Evolutionary conservation across 1,284 basidiomycete genomes (phyloP), one percentile per base, ranked within the genome.

Genomic region (Ganoderma multipileum): DNA sequence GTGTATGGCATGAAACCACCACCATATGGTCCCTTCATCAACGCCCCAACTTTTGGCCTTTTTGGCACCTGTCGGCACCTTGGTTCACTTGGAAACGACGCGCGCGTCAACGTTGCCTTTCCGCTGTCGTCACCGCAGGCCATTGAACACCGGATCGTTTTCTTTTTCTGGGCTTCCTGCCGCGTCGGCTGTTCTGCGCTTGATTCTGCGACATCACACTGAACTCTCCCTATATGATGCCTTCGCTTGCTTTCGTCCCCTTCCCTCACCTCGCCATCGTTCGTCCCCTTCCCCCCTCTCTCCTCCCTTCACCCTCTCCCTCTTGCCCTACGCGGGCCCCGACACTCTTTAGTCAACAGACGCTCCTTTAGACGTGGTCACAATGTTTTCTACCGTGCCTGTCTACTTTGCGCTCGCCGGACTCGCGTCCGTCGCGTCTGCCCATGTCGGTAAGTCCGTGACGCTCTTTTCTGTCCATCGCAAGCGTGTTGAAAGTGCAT

Each of bases 351-450:
- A 65, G 30, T 58, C 63, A 36, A 68, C 63, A 71, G 64, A 68
- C 71, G 47, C 67, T 72, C 71, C 28, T 68, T 68, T 57, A 18
- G n/a, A 66, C 68, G 63, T 66, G 63, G 61, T 39, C 60, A 36
- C 33, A 68, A 77, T 79, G 78, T 14, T 76, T 52, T 68, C 75
- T 55, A 33, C 71, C 52, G 54, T 73, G 50, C 70, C 74, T 38
- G 65, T 73, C 65, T 66, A 72, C 65, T 47, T 75, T 57, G 73
- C 76, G 59, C 50, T 72, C 66, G 76, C 76, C 62, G 71, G 72
- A 59, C 62, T 77, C 62, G 72, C 72, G 55, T 72, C 76, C 28
- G 66, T 71, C 61, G 77, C 72, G 64, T 72, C 74, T 16, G 77
- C 72, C 2, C 78, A 79, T 54, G 63, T 68, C 26, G 70, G 75